Base-by-base conservation (phyloP, 305 asterid genomes). In the Ajuga reptans region DNA sequence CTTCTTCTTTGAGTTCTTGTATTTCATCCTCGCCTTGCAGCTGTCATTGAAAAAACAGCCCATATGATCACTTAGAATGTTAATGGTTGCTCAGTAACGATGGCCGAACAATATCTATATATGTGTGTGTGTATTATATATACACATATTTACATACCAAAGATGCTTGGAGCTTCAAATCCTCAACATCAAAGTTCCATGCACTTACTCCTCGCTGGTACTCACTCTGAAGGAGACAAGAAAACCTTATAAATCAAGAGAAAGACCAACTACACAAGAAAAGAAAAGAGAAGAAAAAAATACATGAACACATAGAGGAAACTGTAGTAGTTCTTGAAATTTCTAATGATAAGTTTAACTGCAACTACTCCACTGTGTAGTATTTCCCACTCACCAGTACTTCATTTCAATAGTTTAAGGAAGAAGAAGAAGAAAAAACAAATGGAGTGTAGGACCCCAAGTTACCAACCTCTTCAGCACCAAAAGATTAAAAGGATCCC, bases 161-260 rank as follows among this genome's bases (percentile, higher is more conserved):
- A 70, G 98, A 86, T 70, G 99, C 99, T 83, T 86, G 97, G 68
- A 71, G 75, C 82, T 94, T 94, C 81, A 94, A 81, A 79, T 94
- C 99, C 83, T 89, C 97, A 72, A 94, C 62, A 79, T 94, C 97
- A 77, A 94, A 94, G 82, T 94, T 94, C 99, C 99, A 94, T 45
- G 96, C 97, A 74, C 99, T 94, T 72, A 94, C 98, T 74, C 99
- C 99, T 72, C 99, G 89, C 84, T 94, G 95, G 76, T 94, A 94
- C 84, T 89, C 96, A 75, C 97, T 91, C 99, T 94, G 90, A 72
- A 75, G 85, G 56, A 58, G 55, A 72, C 34, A 70, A 69, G 42
- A 27, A 50, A 63, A 75, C 49, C 58, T 62, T 12, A 50, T 53
- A 62, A 65, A 66, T 68, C 51, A 53, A 57, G 46, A 69, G 21